Conservation (phyloP, 129 eudicot genomes). For the Escallonia herrerae region DNA sequence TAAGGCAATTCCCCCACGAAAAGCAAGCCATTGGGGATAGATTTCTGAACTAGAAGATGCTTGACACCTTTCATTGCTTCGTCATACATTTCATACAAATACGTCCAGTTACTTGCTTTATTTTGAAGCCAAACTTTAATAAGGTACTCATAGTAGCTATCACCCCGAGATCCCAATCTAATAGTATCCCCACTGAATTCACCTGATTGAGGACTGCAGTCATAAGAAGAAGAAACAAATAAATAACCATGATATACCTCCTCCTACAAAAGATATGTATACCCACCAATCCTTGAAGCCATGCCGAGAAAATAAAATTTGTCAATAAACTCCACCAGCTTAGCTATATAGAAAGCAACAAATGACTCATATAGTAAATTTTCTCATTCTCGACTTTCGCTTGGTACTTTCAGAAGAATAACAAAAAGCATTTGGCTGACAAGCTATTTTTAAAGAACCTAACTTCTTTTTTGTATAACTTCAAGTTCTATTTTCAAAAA, state of each 20-base stretch:
- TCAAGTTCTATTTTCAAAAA: too few species aligned
- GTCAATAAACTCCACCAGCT: too few species aligned
- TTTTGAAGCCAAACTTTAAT: constrained; percentile 96
- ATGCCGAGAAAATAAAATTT: too few species aligned
- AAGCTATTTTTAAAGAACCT: too few species aligned
- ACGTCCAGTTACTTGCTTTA: constrained; percentile 50
- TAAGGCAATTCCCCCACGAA: constrained; percentile 69
- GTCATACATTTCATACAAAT: constrained; percentile 72
- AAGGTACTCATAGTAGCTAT: constrained; percentile 97
- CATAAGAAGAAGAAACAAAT: constrained; percentile 30
- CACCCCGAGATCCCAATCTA: constrained; percentile 96
- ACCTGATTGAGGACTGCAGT: constrained; percentile 81
- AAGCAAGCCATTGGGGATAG: constrained; percentile 77
- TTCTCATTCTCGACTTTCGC: too few species aligned
- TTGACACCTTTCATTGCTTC: constrained; percentile 94
- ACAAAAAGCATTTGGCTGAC: too few species aligned
- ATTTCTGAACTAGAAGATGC: constrained; percentile 81
- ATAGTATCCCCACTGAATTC: constrained; percentile 80
- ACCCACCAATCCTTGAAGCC: too few species aligned
- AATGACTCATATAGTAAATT: too few species aligned
- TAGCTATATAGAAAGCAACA: too few species aligned
- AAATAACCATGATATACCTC: not conserved
- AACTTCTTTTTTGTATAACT: too few species aligned
- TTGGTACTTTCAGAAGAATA: too few species aligned
- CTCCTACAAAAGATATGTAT: too few species aligned